Evolutionary conservation across 176 grass and related monocot species (phyloP).

Genomic region (Zizania latifolia): DNA sequence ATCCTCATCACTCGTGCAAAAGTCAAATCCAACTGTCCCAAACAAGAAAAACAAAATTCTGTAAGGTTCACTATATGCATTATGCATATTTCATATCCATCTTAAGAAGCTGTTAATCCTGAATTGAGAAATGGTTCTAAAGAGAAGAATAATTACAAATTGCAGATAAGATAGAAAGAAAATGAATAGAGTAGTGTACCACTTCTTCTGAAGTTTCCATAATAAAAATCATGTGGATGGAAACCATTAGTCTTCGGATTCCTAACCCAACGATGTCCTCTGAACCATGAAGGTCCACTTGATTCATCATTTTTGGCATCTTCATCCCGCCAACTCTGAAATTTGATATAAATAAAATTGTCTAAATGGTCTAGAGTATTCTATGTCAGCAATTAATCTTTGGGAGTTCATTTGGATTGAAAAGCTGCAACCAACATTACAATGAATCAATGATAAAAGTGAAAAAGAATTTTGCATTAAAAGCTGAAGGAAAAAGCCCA

Average conservation of each 20-base stretch:
- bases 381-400: constrained; percentile 15
- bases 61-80: background rate
- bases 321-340: constrained; percentile 79
- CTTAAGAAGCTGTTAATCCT: background rate
- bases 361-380: constrained; percentile 18
- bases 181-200: constrained; percentile 15
- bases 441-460: background rate
- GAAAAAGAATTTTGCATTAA: background rate
- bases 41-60: constrained; percentile 16
- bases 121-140: background rate
- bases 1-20: constrained; percentile 67
- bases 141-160: constrained; percentile 25
- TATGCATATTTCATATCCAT: background rate
- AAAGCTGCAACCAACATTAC: background rate
- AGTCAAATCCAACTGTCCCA: constrained; percentile 40
- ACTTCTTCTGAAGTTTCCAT: constrained; percentile 43
- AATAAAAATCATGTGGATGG: constrained; percentile 34
- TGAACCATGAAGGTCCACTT: constrained; percentile 70
- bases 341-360: constrained; percentile 13
- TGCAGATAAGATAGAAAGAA: constrained; percentile 6
- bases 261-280: constrained; percentile 67
- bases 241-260: constrained; percentile 42
- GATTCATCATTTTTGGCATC: constrained; percentile 46
- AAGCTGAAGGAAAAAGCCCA: background rate
- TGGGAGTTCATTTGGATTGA: background rate